Evolutionary conservation across 1,139 yeast species (phyloP).

Genomic region (Suhomyces coccinellae): DNA sequence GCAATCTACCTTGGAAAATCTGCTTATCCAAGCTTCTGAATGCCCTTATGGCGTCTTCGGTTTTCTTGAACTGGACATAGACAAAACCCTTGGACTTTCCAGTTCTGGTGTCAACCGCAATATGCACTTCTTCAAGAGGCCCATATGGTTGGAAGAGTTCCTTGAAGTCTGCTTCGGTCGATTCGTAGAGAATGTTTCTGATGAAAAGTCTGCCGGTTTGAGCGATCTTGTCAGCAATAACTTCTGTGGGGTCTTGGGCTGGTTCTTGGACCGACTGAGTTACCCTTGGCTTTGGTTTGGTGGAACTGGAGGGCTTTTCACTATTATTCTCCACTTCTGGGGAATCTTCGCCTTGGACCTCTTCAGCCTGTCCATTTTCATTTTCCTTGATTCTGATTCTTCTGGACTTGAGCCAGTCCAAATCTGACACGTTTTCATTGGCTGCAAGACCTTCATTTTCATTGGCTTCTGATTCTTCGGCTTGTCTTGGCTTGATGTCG

Average conservation of each 20-base stretch:
- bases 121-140: slow-evolving; percentile 73
- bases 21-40: slow-evolving; percentile 75
- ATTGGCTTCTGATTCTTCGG: slow-evolving; percentile 8
- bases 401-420: slow-evolving; percentile 85
- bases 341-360: slow-evolving; percentile 14
- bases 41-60: slow-evolving; percentile 75
- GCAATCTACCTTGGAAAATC: slow-evolving; percentile 89
- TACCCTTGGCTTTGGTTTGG: not conserved
- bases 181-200: slow-evolving; percentile 79
- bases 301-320: slow-evolving; percentile 3
- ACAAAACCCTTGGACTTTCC: slow-evolving; percentile 94
- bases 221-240: slow-evolving; percentile 46
- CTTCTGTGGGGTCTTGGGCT: slow-evolving; percentile 12
- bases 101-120: slow-evolving; percentile 87
- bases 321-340: slow-evolving; percentile 12
- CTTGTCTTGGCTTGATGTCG: slow-evolving; percentile 18
- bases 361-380: slow-evolving; percentile 9
- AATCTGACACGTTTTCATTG: slow-evolving; percentile 65
- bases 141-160: slow-evolving; percentile 60
- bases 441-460: slow-evolving; percentile 37
- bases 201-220: slow-evolving; percentile 82
- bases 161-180: slow-evolving; percentile 77
- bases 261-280: not conserved
- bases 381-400: slow-evolving; percentile 63
- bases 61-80: slow-evolving; percentile 67